Conservation (phyloP, 495 filamentous ascomycete genomes). For the Aspergillus nanangensis region DNA sequence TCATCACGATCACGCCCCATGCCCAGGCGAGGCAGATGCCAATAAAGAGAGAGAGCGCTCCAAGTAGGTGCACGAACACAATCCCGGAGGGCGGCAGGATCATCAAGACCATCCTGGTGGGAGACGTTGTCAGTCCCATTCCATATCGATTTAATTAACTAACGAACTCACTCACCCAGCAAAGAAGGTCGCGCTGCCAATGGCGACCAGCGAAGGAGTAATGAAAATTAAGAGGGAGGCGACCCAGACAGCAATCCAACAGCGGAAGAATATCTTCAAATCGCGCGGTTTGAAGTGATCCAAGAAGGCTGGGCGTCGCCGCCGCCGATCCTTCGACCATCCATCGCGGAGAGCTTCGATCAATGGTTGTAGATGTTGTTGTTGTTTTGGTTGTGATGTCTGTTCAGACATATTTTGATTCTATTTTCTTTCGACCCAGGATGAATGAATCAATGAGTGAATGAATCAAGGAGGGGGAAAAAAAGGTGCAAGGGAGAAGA, state of each 20-base stretch:
- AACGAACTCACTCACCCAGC: no score
- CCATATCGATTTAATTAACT: no score
- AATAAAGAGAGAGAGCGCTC: constrained; percentile 25
- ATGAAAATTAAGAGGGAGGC: constrained; percentile 40
- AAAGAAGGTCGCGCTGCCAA: constrained; percentile 24
- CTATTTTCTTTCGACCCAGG: no score
- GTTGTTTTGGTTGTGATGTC: no score
- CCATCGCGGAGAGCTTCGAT: no score
- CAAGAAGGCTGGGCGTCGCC: constrained; percentile 27
- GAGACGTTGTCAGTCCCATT: no score
- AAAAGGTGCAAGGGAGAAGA: no score
- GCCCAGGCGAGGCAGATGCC: constrained; percentile 37
- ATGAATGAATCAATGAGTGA: no score
- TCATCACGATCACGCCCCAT: constrained; percentile 40
- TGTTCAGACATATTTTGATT: no score
- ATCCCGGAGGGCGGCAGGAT: constrained; percentile 36
- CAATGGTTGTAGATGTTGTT: no score
- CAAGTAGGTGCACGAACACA: constrained; percentile 35
- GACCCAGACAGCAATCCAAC: constrained; percentile 38
- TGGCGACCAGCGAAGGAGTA: constrained; percentile 19
- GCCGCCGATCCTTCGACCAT: no score
- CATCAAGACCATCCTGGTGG: constrained; percentile 30
- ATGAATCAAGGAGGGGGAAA: no score
- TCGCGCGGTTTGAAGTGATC: constrained; percentile 44
- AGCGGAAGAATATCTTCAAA: constrained; percentile 41